These are phyloP conservation scores for Leptodermis oblonga DNA, from an alignment of 257 asterid species.

Conservation along the genomic window DNA sequence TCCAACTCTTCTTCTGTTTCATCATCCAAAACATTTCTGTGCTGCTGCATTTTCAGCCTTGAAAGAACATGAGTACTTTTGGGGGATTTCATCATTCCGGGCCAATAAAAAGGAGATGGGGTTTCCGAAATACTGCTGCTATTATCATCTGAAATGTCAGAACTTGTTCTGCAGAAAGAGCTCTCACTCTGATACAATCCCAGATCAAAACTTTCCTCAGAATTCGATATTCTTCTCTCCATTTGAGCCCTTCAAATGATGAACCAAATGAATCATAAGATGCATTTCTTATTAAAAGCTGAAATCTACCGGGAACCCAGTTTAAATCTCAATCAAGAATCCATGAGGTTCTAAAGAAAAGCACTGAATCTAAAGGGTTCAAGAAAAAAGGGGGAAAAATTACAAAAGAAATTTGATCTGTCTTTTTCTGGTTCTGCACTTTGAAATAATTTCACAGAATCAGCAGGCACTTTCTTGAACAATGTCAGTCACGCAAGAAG, in stretches of 20 bases:
- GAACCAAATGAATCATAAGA: not conserved
- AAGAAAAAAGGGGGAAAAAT: conserved; percentile 22
- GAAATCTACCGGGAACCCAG: conserved; percentile 16
- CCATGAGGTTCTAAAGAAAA: not conserved
- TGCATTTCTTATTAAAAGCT: not conserved
- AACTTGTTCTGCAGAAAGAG: conserved; percentile 65
- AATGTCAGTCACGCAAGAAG: conserved; percentile 7
- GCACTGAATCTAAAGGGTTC: conserved; percentile 6
- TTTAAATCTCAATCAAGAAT: conserved; percentile 8
- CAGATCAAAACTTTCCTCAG: conserved; percentile 50
- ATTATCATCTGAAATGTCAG: conserved; percentile 65
- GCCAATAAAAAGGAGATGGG: conserved; percentile 62
- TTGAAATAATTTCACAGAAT: conserved; percentile 34
- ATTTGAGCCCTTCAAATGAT: conserved; percentile 23
- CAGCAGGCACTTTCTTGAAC: conserved; percentile 27
- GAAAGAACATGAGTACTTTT: conserved; percentile 56
- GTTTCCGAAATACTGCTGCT: conserved; percentile 39
- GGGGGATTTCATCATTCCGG: conserved; percentile 58
- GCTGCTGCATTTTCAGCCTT: conserved; percentile 64
- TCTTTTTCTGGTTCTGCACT: conserved; percentile 28
- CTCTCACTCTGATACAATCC: conserved; percentile 42
- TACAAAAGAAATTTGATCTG: conserved; percentile 27
- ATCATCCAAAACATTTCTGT: conserved; percentile 27
- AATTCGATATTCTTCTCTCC: conserved; percentile 37
- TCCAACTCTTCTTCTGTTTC: conserved; percentile 14